A percentile compares a stretch with the other conserved stretches of the same genome.
These are phyloP conservation scores for Parmelia sp. DNA, from an alignment of 495 filamentous ascomycete genomes.

Conservation along the genomic window DNA sequence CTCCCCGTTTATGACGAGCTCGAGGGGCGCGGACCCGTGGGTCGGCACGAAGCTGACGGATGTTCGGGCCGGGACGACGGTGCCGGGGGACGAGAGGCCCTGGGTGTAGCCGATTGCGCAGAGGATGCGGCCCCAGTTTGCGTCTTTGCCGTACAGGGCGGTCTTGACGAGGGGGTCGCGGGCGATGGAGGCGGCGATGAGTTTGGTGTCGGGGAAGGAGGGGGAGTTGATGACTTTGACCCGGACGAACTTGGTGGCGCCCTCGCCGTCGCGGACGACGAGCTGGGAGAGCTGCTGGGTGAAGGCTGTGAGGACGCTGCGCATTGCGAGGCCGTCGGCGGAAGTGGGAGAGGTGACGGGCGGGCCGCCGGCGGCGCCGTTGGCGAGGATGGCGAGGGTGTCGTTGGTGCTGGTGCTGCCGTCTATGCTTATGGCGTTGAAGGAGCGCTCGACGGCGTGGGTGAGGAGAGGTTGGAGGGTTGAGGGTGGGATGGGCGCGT, in stretches of 20 bases:
- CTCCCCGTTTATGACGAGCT: slow-evolving; percentile 83
- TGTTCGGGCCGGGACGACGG: slow-evolving; percentile 72
- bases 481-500: slow-evolving; percentile 68
- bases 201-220: slow-evolving; percentile 56
- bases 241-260: slow-evolving; percentile 96
- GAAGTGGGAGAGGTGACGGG: slow-evolving; percentile 46
- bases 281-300: slow-evolving; percentile 80
- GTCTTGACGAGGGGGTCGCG: slow-evolving; percentile 94
- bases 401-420: slow-evolving; percentile 97
- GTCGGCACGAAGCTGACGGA: slow-evolving; percentile 87
- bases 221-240: slow-evolving; percentile 73
- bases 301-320: slow-evolving; percentile 64
- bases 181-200: slow-evolving; percentile 84
- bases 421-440: slow-evolving; percentile 96
- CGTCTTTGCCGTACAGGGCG: slow-evolving; percentile 91
- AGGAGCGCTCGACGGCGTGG: slow-evolving; percentile 71
- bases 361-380: slow-evolving; percentile 83
- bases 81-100: slow-evolving; percentile 50
- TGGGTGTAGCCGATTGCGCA: slow-evolving; percentile 91
- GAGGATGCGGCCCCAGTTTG: slow-evolving; percentile 96
- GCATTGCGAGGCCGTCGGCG: slow-evolving; percentile 63
- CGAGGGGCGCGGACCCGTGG: slow-evolving; percentile 73
- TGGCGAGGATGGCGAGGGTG: slow-evolving; percentile 87
- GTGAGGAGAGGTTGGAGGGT: slow-evolving; percentile 65
- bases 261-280: slow-evolving; percentile 93